Base-by-base conservation (phyloP, 116 monocot genomes). In the Phalaenopsis hybrid region DNA sequence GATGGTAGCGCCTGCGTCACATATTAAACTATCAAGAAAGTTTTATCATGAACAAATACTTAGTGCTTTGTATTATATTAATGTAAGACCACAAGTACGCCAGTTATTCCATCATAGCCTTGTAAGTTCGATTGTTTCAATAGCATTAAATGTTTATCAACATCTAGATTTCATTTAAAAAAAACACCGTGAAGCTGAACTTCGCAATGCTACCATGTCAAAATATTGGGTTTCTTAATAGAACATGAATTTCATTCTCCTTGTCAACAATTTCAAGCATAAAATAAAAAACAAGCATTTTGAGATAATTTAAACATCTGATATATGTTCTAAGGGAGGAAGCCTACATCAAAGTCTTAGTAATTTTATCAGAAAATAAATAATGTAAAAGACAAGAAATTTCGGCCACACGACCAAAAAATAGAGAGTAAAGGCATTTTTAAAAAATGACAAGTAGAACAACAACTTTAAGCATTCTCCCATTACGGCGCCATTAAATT, bases 291-390 rank as follows among this genome's bases (percentile, higher is more conserved):
- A 37, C 12, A 4, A 72, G 34, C 4, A 72, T 69, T 25, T 69
- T 28, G 28, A 61, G 69, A 69, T 10, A 69, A 69, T 17, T 31
- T 31, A 69, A 11, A 33, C 13, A 9, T 69, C 59, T 33, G 6
- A 69, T 3, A 8, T 33, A 31, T 31, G 31, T 31, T 31, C 31
- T 31, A 31, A 31, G 31, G 31, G 6, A 69, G 2, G 61, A 25
- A 8, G 69, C 6, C 8, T 6, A 69, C 23, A n/a, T 69, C 23
- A 59, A 69, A 69, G 11, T 69, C 33, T 31, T 33, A 31, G 11
- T 33, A 69, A 69, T 69, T 69, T 69, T 25, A 61, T 61, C 61
- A 65, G 65, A 13, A 72, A 70, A 72, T 72, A 37, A 72, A 72
- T 72, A 12, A 12, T 72, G 34, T 10, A 34, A 34, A 37, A 72